phyloP scores from a whole-genome alignment of 225 moss, liverwort and hornwort genomes.

The Polytrichum commune region DNA sequence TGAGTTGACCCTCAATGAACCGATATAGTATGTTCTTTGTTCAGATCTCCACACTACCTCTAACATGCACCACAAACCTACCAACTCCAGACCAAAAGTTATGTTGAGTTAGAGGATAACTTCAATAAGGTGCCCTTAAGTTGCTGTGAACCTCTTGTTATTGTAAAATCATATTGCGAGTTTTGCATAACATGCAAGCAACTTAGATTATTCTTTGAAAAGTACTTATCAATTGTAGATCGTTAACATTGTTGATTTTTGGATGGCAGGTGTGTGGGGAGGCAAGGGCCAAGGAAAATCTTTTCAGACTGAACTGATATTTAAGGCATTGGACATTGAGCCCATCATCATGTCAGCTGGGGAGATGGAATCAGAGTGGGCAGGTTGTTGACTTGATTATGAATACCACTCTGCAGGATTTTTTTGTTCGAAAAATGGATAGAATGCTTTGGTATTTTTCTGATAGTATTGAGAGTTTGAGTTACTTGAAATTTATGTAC shows the following conservation, averaged over 20 bases:
- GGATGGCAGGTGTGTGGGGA: conserved; percentile 86
- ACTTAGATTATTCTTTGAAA: no score
- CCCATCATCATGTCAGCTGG: conserved; percentile 96
- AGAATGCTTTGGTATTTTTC: neutral
- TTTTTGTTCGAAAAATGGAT: neutral
- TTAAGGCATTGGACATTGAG: conserved; percentile 88
- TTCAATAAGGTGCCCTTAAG: neutral
- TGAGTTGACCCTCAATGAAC: no score
- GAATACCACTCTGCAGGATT: no score
- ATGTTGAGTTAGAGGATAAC: neutral
- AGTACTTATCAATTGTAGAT: no score
- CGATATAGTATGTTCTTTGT: no score
- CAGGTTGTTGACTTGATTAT: conserved; percentile 41
- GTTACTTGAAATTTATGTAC: neutral
- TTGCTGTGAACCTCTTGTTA: conserved; percentile 2
- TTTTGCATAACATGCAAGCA: no score
- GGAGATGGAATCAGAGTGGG: conserved; percentile 98
- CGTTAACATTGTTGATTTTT: neutral
- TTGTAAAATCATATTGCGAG: neutral
- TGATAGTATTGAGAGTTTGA: neutral
- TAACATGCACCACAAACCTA: no score
- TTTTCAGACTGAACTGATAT: conserved; percentile 90
- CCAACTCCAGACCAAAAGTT: no score
- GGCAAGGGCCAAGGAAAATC: conserved; percentile 99
- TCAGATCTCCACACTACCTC: no score